Base-by-base conservation (phyloP, 2,329 filamentous ascomycete species). In the Talaromyces verruculosus region DNA sequence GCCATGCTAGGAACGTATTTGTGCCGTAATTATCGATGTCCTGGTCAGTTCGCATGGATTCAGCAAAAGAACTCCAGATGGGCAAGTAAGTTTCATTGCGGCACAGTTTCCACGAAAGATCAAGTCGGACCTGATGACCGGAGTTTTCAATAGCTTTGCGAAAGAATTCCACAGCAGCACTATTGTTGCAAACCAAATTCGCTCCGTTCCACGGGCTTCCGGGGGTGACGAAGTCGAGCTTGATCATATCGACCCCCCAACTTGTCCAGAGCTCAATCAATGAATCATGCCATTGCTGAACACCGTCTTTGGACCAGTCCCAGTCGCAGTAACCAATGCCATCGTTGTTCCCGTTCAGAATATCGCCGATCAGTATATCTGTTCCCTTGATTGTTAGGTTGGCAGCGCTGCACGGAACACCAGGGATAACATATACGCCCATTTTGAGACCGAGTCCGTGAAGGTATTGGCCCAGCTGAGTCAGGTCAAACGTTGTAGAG, bases 161-260 rank as follows among this genome's bases (percentile, higher is more conserved):
- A 47, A 69, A 75, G 17, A 70, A 69, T 30, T 66, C 62, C 8
- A 69, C 72, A 22, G 66, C 67, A 28, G 66, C 65, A 58, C 68
- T 71, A 43, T 64, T 69, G 63, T 75, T 67, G n/a, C 63, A 45
- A 1, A 67, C 65, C 3, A 75, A 61, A 41, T 69, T 69, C 19
- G 45, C 70, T 10, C 69, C 67, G 22, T 70, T 68, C 8, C 67
- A 57, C 2, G 70, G 71, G n/a, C 43, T 47, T 1, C 72, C 73
- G 1, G 73, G 73, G 3, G 72, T 75, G 2, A 75, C 59, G 49
- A 65, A 74, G 58, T 75, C 73, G 2, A 75, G 66, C 57, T 75
- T 75, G 51, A 75, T 71, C 39, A 74, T 66, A 28, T 73, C 72
- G 7, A 74, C 70, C 8, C 71, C 73, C 71, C 73, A 71, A 22